phyloP scores from a whole-genome alignment of 768 basidiomycete species.

The Baorangia bicolor region DNA sequence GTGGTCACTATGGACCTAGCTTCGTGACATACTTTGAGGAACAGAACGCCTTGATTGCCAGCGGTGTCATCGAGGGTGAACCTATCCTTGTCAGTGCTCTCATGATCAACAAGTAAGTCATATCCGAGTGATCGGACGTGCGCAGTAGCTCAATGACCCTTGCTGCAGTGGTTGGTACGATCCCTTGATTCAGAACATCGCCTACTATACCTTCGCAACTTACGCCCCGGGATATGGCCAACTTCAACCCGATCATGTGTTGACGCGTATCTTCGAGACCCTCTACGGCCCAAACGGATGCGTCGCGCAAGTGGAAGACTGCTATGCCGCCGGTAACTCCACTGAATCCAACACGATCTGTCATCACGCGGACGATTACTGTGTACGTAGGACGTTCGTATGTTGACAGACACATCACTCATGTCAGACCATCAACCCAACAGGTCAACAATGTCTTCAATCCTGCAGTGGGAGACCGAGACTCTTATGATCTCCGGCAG shows the following conservation, averaged over 20 bases:
- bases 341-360: constrained; percentile 51
- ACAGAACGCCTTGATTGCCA: constrained; percentile 53
- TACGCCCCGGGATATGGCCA: constrained; percentile 68
- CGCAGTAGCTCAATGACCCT: neutral
- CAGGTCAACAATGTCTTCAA: constrained; percentile 47
- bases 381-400: constrained; percentile 40
- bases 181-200: constrained; percentile 59
- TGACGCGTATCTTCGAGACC: constrained; percentile 46
- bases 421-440: neutral
- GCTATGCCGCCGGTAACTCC: constrained; percentile 53
- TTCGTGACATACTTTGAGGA: constrained; percentile 65
- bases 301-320: constrained; percentile 51
- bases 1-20: constrained; percentile 64
- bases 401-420: neutral
- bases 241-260: constrained; percentile 47
- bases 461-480: constrained; percentile 52
- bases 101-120: constrained; percentile 59
- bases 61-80: constrained; percentile 46
- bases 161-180: constrained; percentile 60
- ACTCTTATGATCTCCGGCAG: constrained; percentile 59
- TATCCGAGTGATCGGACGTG: neutral
- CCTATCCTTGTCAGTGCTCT: constrained; percentile 54
- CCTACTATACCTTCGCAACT: constrained; percentile 58
- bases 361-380: constrained; percentile 49
- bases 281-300: constrained; percentile 53